Conservation (phyloP, 768 basidiomycete genomes). For the Rhizopogon rudus region DNA sequence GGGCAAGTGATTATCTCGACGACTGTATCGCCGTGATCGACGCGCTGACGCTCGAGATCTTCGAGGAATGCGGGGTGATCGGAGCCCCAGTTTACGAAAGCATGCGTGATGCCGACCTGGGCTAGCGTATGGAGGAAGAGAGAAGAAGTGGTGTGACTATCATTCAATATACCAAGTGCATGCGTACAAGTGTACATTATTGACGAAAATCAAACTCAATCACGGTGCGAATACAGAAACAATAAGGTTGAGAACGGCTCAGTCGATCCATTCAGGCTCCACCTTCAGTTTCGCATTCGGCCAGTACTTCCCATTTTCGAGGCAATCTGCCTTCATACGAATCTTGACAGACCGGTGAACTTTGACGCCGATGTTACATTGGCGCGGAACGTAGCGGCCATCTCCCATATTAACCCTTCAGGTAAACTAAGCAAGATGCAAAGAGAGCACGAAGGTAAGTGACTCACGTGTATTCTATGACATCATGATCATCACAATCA, state of each 20-base stretch:
- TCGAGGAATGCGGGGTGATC: constrained; percentile 72
- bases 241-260: background rate
- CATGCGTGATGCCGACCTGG: constrained; percentile 58
- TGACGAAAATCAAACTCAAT: background rate
- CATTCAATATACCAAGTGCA: background rate
- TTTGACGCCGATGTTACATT: constrained; percentile 29
- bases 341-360: constrained; percentile 44
- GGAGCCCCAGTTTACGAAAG: constrained; percentile 74
- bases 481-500: constrained; percentile 16
- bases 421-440: background rate
- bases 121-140: constrained; percentile 53
- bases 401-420: constrained; percentile 33
- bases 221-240: background rate
- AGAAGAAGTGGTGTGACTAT: constrained; percentile 47
- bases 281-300: constrained; percentile 35
- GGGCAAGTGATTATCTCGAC: constrained; percentile 63
- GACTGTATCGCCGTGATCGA: constrained; percentile 28
- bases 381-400: constrained; percentile 38
- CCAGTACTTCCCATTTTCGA: constrained; percentile 29
- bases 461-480: constrained; percentile 13
- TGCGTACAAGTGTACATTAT: background rate
- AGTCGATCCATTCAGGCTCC: constrained; percentile 38
- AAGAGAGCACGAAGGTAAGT: background rate
- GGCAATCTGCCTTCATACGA: constrained; percentile 45
- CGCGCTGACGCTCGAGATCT: constrained; percentile 58